Evolutionary conservation across 2,329 filamentous ascomycete genomes (phyloP).

Genomic region (Xylariaceae sp.): DNA sequence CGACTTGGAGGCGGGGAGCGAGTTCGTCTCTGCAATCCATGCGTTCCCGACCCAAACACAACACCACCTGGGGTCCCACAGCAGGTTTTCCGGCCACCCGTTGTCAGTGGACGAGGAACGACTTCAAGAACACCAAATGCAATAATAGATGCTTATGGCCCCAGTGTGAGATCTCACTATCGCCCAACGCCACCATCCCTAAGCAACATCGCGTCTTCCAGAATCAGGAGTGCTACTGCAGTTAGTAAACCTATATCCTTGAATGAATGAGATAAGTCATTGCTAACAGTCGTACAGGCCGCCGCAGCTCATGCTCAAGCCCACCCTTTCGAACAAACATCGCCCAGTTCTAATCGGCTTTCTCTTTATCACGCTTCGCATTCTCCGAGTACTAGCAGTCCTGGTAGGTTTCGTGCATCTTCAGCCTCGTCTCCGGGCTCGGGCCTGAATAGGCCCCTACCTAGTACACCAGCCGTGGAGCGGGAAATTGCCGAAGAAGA

Average conservation of each 20-base stretch:
- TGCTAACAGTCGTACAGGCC: conserved; percentile 22
- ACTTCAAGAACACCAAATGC: conserved; percentile 46
- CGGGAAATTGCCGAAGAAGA: conserved; percentile 64
- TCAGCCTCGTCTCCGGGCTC: conserved; percentile 35
- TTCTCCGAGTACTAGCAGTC: not conserved
- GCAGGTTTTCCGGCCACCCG: conserved; percentile 25
- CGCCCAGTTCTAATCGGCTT: not conserved
- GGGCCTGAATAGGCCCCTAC: conserved; percentile 33
- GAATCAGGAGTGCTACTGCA: conserved; percentile 47
- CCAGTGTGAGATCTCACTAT: conserved; percentile 19
- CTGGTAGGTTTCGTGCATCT: conserved; percentile 19
- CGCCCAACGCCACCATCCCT: conserved; percentile 27
- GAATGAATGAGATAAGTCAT: not conserved
- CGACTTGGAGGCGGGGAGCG: conserved; percentile 50
- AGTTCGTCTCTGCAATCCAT: conserved; percentile 57
- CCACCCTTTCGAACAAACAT: conserved; percentile 3
- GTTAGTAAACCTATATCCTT: conserved; percentile 34
- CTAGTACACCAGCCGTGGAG: conserved; percentile 31
- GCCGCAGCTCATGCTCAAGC: conserved; percentile 23
- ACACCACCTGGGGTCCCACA: conserved; percentile 45
- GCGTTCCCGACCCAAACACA: conserved; percentile 57
- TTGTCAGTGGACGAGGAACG: conserved; percentile 20
- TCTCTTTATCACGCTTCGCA: not conserved
- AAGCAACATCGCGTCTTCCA: conserved; percentile 17
- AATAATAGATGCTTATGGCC: conserved; percentile 5